A percentile compares a stretch with the other conserved stretches of the same genome.
These are phyloP conservation scores for Aspergillus biplanus DNA, from an alignment of 495 filamentous ascomycete genomes.

Conservation along the genomic window DNA sequence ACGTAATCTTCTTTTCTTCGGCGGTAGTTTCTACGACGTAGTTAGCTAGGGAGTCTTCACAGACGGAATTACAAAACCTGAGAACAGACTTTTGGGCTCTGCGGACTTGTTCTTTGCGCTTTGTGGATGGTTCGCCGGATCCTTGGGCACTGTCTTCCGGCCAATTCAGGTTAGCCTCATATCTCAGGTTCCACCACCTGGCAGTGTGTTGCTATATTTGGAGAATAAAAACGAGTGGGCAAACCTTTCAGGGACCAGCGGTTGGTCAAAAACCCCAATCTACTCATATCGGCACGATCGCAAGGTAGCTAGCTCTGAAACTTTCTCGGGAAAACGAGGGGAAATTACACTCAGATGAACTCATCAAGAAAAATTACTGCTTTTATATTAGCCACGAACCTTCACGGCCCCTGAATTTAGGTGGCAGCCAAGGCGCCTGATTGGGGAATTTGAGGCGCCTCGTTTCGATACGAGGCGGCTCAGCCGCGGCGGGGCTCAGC, in stretches of 20 bases:
- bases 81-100: constrained; percentile 8
- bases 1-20: constrained; percentile 10
- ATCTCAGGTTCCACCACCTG: too few relatives aligned
- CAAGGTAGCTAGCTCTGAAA: neutral
- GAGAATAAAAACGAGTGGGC: too few relatives aligned
- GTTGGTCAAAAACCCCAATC: constrained; percentile 5
- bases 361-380: too few relatives aligned
- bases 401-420: too few relatives aligned
- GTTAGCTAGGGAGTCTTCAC: neutral
- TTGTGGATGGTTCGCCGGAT: neutral
- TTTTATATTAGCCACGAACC: too few relatives aligned
- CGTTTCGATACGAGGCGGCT: too few relatives aligned
- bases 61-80: neutral
- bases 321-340: neutral
- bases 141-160: neutral
- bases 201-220: too few relatives aligned
- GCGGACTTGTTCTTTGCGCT: constrained; percentile 9
- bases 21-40: constrained; percentile 4
- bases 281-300: neutral
- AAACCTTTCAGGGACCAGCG: constrained; percentile 9
- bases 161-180: neutral
- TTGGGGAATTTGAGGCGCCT: too few relatives aligned
- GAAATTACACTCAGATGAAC: too few relatives aligned
- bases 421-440: too few relatives aligned
- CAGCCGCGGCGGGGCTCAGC: too few relatives aligned